Evolutionary conservation across 768 basidiomycete species (phyloP).

Genomic region (Guyanaporus albipodus): DNA sequence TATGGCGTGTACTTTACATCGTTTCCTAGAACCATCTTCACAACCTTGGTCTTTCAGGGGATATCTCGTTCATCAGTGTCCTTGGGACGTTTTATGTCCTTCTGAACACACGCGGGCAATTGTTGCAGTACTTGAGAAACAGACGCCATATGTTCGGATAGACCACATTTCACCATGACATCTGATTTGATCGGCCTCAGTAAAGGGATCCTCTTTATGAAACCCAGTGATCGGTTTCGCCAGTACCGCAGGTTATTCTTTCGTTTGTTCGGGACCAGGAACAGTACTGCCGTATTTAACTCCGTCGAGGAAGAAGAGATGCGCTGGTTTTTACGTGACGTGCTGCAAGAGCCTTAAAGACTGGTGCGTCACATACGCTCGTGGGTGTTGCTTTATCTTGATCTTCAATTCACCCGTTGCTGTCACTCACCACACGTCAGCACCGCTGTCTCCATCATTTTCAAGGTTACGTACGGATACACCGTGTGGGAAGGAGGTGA

Average conservation of each 20-base stretch:
- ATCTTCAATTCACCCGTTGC: not conserved
- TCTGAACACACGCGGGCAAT: slow-evolving; percentile 43
- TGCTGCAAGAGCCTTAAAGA: slow-evolving; percentile 15
- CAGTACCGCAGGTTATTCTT: slow-evolving; percentile 12
- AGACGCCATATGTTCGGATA: slow-evolving; percentile 46
- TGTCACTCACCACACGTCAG: not conserved
- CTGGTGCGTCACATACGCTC: slow-evolving; percentile 20
- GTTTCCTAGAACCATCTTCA: not conserved
- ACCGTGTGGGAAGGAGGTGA: slow-evolving; percentile 34
- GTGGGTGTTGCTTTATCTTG: slow-evolving; percentile 12
- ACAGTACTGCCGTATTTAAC: slow-evolving; percentile 6
- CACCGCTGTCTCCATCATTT: slow-evolving; percentile 25
- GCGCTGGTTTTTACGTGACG: slow-evolving; percentile 12
- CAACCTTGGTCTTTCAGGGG: slow-evolving; percentile 19
- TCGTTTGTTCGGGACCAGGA: slow-evolving; percentile 11
- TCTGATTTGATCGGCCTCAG: slow-evolving; percentile 17
- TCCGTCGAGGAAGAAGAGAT: slow-evolving; percentile 19
- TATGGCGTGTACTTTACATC: slow-evolving; percentile 38
- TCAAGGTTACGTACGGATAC: slow-evolving; percentile 41
- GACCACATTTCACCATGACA: slow-evolving; percentile 17
- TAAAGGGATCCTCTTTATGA: slow-evolving; percentile 3
- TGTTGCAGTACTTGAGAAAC: slow-evolving; percentile 49
- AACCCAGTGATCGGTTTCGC: slow-evolving; percentile 9
- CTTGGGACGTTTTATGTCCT: slow-evolving; percentile 48
- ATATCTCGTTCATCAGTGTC: slow-evolving; percentile 21